phyloP scores from a whole-genome alignment of 2,329 filamentous ascomycete species.

The Arthroderma uncinatum region DNA sequence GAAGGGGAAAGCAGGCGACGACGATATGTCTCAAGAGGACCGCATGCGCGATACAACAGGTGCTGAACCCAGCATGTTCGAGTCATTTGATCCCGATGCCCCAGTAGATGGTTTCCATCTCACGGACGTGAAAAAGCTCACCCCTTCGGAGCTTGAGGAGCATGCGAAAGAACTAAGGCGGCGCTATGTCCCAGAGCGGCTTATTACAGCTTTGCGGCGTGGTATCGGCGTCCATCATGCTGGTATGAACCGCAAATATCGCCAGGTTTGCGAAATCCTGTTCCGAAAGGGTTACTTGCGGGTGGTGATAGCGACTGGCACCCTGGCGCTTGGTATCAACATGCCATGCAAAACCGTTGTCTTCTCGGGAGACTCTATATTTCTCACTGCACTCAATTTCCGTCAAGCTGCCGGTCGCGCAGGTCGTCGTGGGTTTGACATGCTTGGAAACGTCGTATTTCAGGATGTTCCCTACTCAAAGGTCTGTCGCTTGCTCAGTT shows the following conservation, averaged over 20 bases:
- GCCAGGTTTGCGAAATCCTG: constrained; percentile 58
- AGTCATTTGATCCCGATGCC: constrained; percentile 55
- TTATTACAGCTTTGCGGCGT: constrained; percentile 52
- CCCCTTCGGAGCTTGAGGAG: constrained; percentile 47
- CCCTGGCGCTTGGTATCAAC: constrained; percentile 66
- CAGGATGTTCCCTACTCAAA: constrained; percentile 52
- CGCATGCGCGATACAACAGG: constrained; percentile 46
- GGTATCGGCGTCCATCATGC: constrained; percentile 69
- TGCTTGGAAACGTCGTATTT: constrained; percentile 73
- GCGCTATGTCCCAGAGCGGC: constrained; percentile 40
- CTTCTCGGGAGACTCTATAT: constrained; percentile 63
- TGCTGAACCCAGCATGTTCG: constrained; percentile 46
- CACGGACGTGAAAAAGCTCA: constrained; percentile 50
- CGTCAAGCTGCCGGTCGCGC: constrained; percentile 66
- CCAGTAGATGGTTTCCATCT: constrained; percentile 56
- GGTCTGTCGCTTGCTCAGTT: constrained; percentile 58
- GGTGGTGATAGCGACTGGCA: constrained; percentile 64
- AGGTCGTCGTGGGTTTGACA: constrained; percentile 67
- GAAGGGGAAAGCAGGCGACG: constrained; percentile 33
- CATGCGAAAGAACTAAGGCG: constrained; percentile 43
- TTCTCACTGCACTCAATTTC: constrained; percentile 63
- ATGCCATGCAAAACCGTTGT: constrained; percentile 76
- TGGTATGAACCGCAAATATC: constrained; percentile 67
- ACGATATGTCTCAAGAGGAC: constrained; percentile 46
- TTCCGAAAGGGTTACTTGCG: constrained; percentile 62